These are phyloP conservation scores for Dactylella cylindrospora DNA, from an alignment of 2,329 filamentous ascomycete species.

Conservation along the genomic window DNA sequence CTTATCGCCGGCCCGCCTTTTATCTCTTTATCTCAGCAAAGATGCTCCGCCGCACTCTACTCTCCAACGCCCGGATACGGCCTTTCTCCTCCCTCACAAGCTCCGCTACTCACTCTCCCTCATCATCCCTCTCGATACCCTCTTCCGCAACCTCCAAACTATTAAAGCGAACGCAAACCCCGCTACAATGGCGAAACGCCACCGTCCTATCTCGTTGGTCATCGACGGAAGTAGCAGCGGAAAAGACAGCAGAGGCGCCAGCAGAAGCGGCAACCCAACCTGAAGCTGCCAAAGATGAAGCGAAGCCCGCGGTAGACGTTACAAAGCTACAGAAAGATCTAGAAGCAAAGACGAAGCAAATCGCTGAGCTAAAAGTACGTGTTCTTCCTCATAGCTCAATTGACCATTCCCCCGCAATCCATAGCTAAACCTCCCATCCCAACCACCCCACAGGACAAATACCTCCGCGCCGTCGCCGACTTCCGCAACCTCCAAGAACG, in stretches of 20 bases:
- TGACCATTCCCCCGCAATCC: background rate
- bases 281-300: slow-evolving; percentile 51
- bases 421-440: slow-evolving; percentile 1
- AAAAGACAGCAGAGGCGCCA: slow-evolving; percentile 49
- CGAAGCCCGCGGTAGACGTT: slow-evolving; percentile 48
- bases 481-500: slow-evolving; percentile 98
- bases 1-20: too few relatives aligned
- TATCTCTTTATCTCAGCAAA: too few relatives aligned
- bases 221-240: slow-evolving; percentile 45
- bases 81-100: slow-evolving; percentile 49
- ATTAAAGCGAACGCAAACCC: slow-evolving; percentile 18
- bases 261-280: slow-evolving; percentile 52
- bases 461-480: slow-evolving; percentile 88
- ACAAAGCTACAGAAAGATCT: slow-evolving; percentile 65
- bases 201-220: slow-evolving; percentile 34
- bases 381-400: background rate
- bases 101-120: slow-evolving; percentile 42
- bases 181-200: slow-evolving; percentile 40
- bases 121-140: slow-evolving; percentile 17
- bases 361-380: slow-evolving; percentile 78
- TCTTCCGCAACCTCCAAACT: slow-evolving; percentile 8
- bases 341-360: slow-evolving; percentile 71
- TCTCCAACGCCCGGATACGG: slow-evolving; percentile 44
- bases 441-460: slow-evolving; percentile 71
- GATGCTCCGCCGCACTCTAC: slow-evolving; percentile 36